A percentile compares a stretch with the other conserved stretches of the same genome.
These are phyloP conservation scores for Talaromyces sp. DNA, from an alignment of 2,329 filamentous ascomycete species.

Conservation along the genomic window DNA sequence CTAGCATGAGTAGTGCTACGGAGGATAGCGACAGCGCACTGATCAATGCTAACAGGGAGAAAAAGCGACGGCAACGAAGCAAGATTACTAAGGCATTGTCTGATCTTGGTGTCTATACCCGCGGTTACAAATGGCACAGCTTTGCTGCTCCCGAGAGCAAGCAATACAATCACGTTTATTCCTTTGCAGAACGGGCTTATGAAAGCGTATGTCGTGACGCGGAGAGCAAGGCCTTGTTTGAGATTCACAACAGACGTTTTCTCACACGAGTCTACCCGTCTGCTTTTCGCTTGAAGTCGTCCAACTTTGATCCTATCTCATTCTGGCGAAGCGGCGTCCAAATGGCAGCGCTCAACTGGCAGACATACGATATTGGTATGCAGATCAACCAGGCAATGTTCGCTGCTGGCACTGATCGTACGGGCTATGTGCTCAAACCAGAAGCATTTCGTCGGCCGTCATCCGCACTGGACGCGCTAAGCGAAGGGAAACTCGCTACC, in stretches of 20 bases:
- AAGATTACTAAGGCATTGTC: slow-evolving; percentile 84
- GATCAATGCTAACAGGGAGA: slow-evolving; percentile 53
- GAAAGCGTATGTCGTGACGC: slow-evolving; percentile 72
- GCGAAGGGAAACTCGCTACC: slow-evolving; percentile 48
- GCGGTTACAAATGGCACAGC: slow-evolving; percentile 76
- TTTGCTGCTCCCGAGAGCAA: slow-evolving; percentile 77
- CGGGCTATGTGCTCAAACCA: slow-evolving; percentile 92
- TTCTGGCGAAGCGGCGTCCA: slow-evolving; percentile 96
- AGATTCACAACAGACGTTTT: slow-evolving; percentile 86
- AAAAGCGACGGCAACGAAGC: slow-evolving; percentile 61
- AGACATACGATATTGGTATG: slow-evolving; percentile 93
- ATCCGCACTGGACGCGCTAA: slow-evolving; percentile 23
- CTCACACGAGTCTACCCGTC: slow-evolving; percentile 94
- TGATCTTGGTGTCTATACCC: slow-evolving; percentile 76
- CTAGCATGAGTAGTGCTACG: slow-evolving; percentile 57
- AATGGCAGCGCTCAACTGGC: slow-evolving; percentile 98
- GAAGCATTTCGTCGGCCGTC: slow-evolving; percentile 63
- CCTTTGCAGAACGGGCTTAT: slow-evolving; percentile 87
- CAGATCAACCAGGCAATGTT: slow-evolving; percentile 99
- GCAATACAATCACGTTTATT: slow-evolving; percentile 90
- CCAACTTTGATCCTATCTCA: slow-evolving; percentile 89
- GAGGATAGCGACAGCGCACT: slow-evolving; percentile 71
- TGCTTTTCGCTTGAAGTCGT: slow-evolving; percentile 74
- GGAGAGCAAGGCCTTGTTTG: slow-evolving; percentile 72
- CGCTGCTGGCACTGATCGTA: slow-evolving; percentile 76